These are phyloP conservation scores for Amanita subjunquillea DNA, from an alignment of 768 basidiomycete genomes.

Conservation along the genomic window DNA sequence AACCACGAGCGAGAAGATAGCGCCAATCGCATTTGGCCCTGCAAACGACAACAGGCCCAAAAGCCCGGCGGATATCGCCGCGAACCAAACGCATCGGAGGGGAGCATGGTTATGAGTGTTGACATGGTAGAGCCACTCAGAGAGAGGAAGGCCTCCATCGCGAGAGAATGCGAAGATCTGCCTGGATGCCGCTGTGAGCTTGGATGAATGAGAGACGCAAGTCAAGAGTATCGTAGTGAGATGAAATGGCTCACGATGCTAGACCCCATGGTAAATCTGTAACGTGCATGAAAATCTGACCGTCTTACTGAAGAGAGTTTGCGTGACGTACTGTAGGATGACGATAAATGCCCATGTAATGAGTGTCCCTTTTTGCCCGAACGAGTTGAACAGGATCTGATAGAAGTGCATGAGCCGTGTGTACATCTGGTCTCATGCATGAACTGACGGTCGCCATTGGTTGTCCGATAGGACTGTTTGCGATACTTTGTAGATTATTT, in stretches of 20 bases:
- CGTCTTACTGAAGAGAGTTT: not conserved
- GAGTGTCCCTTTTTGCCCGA: conserved; percentile 27
- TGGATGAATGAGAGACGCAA: not conserved
- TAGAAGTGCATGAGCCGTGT: conserved; percentile 2
- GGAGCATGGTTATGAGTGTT: conserved; percentile 42
- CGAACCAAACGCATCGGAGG: conserved; percentile 44
- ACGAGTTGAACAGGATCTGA: conserved; percentile 38
- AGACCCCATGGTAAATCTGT: conserved; percentile 47
- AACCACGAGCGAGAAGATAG: conserved; percentile 43
- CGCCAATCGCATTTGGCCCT: conserved; percentile 45
- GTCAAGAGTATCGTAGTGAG: not conserved
- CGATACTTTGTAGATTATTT: conserved; percentile 30
- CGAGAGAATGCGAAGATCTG: conserved; percentile 67
- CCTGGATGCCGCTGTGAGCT: conserved; percentile 26
- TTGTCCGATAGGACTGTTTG: conserved; percentile 30
- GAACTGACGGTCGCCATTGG: conserved; percentile 37
- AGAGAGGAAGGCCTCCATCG: conserved; percentile 58
- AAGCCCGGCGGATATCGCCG: conserved; percentile 33
- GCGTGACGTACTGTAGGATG: conserved; percentile 22
- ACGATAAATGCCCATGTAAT: conserved; percentile 29
- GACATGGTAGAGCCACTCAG: conserved; percentile 48
- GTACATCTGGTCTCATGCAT: conserved; percentile 9
- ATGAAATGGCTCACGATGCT: conserved; percentile 28
- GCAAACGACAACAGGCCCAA: conserved; percentile 55
- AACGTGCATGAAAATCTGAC: not conserved